Percentiles rank a stretch among this genome's conserved stretches.
Conservation (phyloP, 495 filamentous ascomycete genomes). For the Daldinia childiae region DNA sequence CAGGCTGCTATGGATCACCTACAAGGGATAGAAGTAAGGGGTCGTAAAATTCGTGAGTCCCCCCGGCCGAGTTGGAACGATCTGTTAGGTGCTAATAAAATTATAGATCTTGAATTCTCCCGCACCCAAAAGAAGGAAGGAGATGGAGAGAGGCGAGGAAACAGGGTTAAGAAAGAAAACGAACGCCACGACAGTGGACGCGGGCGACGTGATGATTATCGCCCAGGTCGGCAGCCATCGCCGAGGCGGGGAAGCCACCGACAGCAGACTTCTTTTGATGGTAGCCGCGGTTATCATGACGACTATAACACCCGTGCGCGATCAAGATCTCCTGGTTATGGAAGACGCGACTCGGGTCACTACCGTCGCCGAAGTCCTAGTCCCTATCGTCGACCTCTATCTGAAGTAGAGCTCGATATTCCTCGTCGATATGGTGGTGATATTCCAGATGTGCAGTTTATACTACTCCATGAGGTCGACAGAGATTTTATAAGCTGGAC, state of each 20-base stretch:
- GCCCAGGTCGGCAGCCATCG: conserved; percentile 62
- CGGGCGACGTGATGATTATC: conserved; percentile 74
- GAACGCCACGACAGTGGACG: conserved; percentile 51
- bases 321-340: conserved; percentile 71
- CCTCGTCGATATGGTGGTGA: conserved; percentile 77
- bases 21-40: conserved; percentile 80
- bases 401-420: conserved; percentile 72
- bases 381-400: conserved; percentile 61
- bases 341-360: conserved; percentile 53
- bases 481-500: conserved; percentile 84
- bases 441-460: conserved; percentile 90
- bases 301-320: conserved; percentile 63
- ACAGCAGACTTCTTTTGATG: conserved; percentile 54
- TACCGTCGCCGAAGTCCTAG: conserved; percentile 73
- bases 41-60: conserved; percentile 89
- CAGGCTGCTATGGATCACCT: conserved; percentile 75
- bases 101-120: conserved; percentile 88
- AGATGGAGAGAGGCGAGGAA: conserved; percentile 52
- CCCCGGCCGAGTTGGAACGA: not conserved
- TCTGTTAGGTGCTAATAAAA: conserved; percentile 22
- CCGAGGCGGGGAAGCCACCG: conserved; percentile 57
- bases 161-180: conserved; percentile 55
- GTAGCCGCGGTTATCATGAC: conserved; percentile 51
- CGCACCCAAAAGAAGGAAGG: conserved; percentile 84
- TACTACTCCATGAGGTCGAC: conserved; percentile 82